Evolutionary conservation across 2,329 filamentous ascomycete species (phyloP), one percentile per base, ranked within the genome.

Genomic region (Trichoderma lentiforme): DNA sequence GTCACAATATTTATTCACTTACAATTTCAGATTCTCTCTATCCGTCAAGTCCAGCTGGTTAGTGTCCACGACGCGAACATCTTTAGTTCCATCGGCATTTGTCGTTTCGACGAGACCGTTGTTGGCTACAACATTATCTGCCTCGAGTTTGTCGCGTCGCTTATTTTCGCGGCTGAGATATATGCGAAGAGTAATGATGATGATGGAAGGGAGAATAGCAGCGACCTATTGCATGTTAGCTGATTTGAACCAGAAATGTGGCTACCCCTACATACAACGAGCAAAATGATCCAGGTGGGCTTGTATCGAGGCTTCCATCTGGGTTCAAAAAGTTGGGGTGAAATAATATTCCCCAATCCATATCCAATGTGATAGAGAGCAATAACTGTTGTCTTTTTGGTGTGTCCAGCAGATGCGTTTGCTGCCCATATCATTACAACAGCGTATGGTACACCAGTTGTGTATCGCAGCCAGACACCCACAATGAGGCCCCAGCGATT

Each of bases 331-430:
- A 83, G 75, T 57, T 83, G 81, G 1, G 81, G 81, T 0, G 79
- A 81, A n/a, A 81, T 78, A 18, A 83, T 81, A 32, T 80, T 81
- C 12, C 78, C 77, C 2, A 81, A 58, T 15, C 79, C 78, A 56
- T 80, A 80, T 1, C 80, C 81, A 4, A 81, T 76, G 73, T 82
- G 80, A 36, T 81, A 82, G 70, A 83, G 74, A 15, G 78, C 81
- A 21, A 81, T 82, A 26, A 81, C 78, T 1, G 81, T 83, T 3
- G 82, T 81, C 73, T 83, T 83, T 76, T 84, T 84, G 0, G 83
- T 84, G 71, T 83, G 82, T 1, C 83, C 81, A 0, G 81, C 81
- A 39, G 71, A 77, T 47, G 63, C 63, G 61, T 71, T 71, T n/a
- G 70, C 70, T n/a, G 70, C 70, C 70, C 70, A 71, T 34, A 71